Evolutionary conservation across 495 filamentous ascomycete genomes (phyloP).

Genomic region (Podospora australis): DNA sequence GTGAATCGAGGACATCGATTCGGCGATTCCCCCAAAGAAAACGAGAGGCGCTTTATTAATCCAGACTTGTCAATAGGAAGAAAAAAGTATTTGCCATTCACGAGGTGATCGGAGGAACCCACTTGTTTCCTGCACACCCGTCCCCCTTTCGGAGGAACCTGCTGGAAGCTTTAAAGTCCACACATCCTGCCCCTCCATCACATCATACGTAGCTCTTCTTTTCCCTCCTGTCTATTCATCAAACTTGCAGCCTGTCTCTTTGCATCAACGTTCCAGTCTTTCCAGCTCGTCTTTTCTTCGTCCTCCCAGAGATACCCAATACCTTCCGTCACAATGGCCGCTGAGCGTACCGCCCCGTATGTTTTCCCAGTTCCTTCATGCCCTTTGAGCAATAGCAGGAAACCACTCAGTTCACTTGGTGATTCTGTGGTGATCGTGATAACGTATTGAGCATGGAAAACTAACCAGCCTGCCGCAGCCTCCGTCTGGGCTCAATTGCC

Average conservation of each 20-base stretch:
- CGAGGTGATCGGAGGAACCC: background rate
- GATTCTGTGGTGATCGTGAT: no score
- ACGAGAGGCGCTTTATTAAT: conserved; percentile 15
- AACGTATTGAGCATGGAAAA: no score
- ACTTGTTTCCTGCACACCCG: no score
- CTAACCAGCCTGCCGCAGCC: conserved; percentile 41
- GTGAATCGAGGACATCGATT: background rate
- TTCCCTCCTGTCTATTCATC: conserved; percentile 3
- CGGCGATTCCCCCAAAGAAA: background rate
- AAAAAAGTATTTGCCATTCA: no score
- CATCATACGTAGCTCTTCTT: background rate
- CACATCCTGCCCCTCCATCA: conserved; percentile 5
- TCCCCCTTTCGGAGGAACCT: background rate
- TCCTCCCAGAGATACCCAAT: conserved; percentile 9
- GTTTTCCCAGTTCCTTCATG: conserved; percentile 17
- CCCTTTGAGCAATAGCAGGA: no score
- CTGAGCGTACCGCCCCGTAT: conserved; percentile 45
- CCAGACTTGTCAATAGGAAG: background rate
- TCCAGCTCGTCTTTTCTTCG: background rate
- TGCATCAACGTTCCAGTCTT: no score
- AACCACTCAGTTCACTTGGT: conserved; percentile 4
- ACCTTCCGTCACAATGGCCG: conserved; percentile 42
- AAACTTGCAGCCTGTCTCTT: conserved; percentile 1
- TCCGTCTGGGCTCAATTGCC: conserved; percentile 84
- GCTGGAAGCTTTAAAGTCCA: conserved; percentile 2